phyloP scores from a whole-genome alignment of 495 filamentous ascomycete species.

The Aspergillus leporis region DNA sequence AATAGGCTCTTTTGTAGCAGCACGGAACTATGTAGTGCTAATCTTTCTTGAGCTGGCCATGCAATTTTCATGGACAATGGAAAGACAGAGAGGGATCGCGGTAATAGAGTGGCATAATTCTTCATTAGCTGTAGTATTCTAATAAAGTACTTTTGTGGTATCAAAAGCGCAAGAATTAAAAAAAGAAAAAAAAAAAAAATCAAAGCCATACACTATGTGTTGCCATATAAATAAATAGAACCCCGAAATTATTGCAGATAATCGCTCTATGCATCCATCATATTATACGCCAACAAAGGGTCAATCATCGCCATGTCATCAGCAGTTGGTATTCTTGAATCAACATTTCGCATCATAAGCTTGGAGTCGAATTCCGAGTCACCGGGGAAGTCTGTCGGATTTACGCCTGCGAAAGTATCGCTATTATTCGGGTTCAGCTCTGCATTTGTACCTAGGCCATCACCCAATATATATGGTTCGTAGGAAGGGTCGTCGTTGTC shows the following conservation, averaged over 20 bases:
- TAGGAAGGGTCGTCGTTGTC: slow-evolving; percentile 30
- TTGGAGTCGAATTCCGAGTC: slow-evolving; percentile 21
- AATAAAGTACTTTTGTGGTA: background rate
- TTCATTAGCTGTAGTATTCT: background rate
- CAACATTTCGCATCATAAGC: slow-evolving; percentile 33
- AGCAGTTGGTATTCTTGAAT: slow-evolving; percentile 34
- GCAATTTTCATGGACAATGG: too few species aligned
- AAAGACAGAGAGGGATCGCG: background rate
- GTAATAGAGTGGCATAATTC: background rate
- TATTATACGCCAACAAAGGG: slow-evolving; percentile 33
- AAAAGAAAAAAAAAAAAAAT: background rate
- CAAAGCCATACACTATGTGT: background rate
- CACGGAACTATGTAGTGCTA: too few species aligned
- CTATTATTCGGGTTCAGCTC: background rate
- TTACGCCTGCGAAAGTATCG: background rate
- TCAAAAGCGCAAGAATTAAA: background rate
- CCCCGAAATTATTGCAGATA: background rate
- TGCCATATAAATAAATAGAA: slow-evolving; percentile 3
- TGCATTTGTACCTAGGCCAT: slow-evolving; percentile 1
- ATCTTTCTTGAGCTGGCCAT: too few species aligned
- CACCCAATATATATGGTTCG: slow-evolving; percentile 17
- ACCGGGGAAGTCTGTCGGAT: slow-evolving; percentile 9
- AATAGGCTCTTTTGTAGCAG: too few species aligned
- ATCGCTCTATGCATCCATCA: slow-evolving; percentile 27
- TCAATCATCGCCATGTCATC: slow-evolving; percentile 40